These are phyloP conservation scores for Acacia confusa DNA, from an alignment of 306 rosid genomes.

Conservation along the genomic window DNA sequence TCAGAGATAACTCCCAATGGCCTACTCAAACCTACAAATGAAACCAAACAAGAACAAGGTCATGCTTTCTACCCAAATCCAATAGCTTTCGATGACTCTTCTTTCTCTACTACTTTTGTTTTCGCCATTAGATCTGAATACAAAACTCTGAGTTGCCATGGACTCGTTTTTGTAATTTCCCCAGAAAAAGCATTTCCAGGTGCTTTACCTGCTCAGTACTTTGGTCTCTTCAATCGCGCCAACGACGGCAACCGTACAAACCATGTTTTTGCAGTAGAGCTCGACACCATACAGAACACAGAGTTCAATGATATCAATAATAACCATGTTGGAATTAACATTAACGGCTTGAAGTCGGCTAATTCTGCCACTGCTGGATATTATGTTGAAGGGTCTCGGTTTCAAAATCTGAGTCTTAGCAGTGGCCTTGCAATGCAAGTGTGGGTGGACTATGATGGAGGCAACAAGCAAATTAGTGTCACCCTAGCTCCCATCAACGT, in stretches of 20 bases:
- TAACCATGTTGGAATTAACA: constrained; percentile 68
- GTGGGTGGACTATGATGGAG: constrained; percentile 69
- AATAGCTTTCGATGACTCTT: constrained; percentile 45
- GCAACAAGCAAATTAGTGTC: constrained; percentile 41
- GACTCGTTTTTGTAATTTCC: constrained; percentile 54
- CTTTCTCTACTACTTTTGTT: constrained; percentile 64
- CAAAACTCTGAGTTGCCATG: constrained; percentile 46
- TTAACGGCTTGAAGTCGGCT: constrained; percentile 42
- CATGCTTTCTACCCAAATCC: constrained; percentile 49
- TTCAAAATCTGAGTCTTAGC: constrained; percentile 38
- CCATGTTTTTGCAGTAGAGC: constrained; percentile 52
- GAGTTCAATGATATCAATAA: constrained; percentile 54
- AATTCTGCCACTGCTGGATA: constrained; percentile 39
- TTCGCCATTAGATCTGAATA: constrained; percentile 50
- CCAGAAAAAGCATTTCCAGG: constrained; percentile 46
- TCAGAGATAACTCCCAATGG: neutral
- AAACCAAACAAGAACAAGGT: neutral
- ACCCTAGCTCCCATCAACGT: constrained; percentile 47
- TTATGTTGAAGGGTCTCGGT: neutral
- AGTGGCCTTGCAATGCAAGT: constrained; percentile 51
- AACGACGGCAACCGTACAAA: constrained; percentile 44
- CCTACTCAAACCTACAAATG: neutral
- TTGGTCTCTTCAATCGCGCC: constrained; percentile 52
- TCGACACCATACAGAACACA: constrained; percentile 41
- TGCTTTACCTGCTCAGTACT: constrained; percentile 39